Conservation (phyloP, 139 green algal species). For the Chlamydomonas urium region DNA sequence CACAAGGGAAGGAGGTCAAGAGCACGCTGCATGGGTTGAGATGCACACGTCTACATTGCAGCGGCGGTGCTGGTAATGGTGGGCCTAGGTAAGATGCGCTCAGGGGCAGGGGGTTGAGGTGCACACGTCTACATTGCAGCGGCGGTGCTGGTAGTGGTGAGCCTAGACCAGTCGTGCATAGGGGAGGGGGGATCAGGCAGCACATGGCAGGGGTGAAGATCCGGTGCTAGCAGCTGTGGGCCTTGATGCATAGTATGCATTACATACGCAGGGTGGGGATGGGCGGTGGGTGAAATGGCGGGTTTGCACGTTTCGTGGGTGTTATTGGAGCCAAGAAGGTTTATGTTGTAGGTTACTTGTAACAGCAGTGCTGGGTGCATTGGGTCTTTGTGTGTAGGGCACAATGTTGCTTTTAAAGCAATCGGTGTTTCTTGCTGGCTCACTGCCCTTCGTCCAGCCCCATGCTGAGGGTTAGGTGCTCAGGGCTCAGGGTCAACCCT, state of each 20-base stretch:
- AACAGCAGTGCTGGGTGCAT: too few relatives aligned
- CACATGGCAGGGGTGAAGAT: neutral
- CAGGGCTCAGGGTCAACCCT: too few relatives aligned
- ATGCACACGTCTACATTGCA: neutral
- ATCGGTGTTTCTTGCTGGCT: too few relatives aligned
- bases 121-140: neutral
- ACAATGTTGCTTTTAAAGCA: too few relatives aligned
- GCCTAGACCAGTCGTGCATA: neutral
- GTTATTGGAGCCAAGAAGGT: too few relatives aligned
- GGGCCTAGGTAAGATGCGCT: neutral
- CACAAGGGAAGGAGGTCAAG: neutral
- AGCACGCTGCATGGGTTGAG: neutral
- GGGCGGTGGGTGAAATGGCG: too few relatives aligned
- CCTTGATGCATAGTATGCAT: neutral
- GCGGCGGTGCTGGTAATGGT: neutral
- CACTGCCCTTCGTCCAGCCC: too few relatives aligned
- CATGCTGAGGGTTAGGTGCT: too few relatives aligned
- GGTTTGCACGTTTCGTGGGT: too few relatives aligned
- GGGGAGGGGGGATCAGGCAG: neutral
- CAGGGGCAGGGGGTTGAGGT: neutral
- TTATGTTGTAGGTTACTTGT: too few relatives aligned
- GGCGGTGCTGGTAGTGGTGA: neutral
- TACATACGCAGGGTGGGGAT: too few relatives aligned
- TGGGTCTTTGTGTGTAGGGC: too few relatives aligned
- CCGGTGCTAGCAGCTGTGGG: neutral